Percentiles rank a stretch among this genome's conserved stretches.
phyloP scores from a whole-genome alignment of 2,329 filamentous ascomycete species.

The Penicillium sp. region DNA sequence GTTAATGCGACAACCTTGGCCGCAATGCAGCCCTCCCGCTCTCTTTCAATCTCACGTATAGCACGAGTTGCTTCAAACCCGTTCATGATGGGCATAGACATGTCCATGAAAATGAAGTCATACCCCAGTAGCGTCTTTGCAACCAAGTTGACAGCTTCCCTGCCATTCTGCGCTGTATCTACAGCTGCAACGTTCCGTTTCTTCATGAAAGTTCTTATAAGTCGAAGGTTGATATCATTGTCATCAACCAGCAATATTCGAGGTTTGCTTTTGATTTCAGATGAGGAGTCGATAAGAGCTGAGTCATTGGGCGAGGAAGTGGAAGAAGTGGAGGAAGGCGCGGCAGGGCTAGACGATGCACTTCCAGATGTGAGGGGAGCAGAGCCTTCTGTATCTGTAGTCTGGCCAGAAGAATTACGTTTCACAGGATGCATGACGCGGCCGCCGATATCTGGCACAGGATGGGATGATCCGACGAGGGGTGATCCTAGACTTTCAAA shows the following conservation, averaged over 20 bases:
- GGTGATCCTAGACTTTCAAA: too few relatives aligned
- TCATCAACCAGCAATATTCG: background rate
- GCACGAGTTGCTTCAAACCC: constrained; percentile 47
- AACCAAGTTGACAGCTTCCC: background rate
- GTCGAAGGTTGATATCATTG: background rate
- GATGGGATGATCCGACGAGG: too few relatives aligned
- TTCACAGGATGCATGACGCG: too few relatives aligned
- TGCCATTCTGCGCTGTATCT: background rate
- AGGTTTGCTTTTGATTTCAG: background rate
- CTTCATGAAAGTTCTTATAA: background rate
- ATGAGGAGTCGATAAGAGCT: background rate
- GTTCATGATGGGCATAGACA: constrained; percentile 50
- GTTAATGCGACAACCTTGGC: background rate
- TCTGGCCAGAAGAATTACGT: too few relatives aligned
- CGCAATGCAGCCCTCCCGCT: background rate
- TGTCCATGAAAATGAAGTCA: constrained; percentile 49
- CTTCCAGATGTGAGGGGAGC: too few relatives aligned
- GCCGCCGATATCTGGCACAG: too few relatives aligned
- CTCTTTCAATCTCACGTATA: constrained; percentile 33
- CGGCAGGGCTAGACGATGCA: too few relatives aligned
- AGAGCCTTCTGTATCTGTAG: too few relatives aligned
- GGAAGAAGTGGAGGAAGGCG: too few relatives aligned
- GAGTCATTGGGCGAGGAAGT: background rate
- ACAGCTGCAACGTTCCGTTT: background rate
- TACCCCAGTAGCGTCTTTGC: constrained; percentile 24